These are phyloP conservation scores for Viridothelium virens DNA, from an alignment of 495 filamentous ascomycete species.

Conservation along the genomic window DNA sequence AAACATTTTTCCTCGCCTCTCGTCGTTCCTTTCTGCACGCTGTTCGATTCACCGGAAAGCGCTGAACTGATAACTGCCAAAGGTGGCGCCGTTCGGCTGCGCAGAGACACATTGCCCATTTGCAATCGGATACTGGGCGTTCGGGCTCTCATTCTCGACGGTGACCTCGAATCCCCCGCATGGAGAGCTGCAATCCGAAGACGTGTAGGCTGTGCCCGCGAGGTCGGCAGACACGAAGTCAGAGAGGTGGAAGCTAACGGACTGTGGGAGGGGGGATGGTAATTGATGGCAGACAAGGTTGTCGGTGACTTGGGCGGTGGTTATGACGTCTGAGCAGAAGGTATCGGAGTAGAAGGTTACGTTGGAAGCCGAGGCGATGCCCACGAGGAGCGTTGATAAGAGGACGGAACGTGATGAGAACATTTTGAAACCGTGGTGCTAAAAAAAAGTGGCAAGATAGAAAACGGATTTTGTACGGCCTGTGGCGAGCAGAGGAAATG, in stretches of 20 bases:
- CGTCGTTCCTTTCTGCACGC: too few species aligned
- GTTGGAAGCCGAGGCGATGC: not conserved
- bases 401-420: not conserved
- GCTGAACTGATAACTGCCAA: constrained; percentile 1
- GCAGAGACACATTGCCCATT: not conserved
- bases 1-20: too few species aligned
- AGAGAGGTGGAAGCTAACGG: not conserved
- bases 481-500: not conserved
- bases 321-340: not conserved
- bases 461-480: not conserved
- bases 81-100: not conserved
- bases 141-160: constrained; percentile 5
- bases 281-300: not conserved
- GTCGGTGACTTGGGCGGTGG: not conserved
- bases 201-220: not conserved
- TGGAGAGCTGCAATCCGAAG: not conserved
- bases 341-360: constrained; percentile 1
- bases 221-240: constrained; percentile 7
- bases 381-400: not conserved
- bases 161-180: not conserved
- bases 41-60: not conserved
- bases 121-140: constrained; percentile 1
- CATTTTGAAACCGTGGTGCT: not conserved
- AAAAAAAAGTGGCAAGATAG: not conserved
- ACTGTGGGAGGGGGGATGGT: not conserved